Evolutionary conservation across 768 basidiomycete species (phyloP), one percentile per base, ranked within the genome.

Genomic region (Suillus tomentosus): DNA sequence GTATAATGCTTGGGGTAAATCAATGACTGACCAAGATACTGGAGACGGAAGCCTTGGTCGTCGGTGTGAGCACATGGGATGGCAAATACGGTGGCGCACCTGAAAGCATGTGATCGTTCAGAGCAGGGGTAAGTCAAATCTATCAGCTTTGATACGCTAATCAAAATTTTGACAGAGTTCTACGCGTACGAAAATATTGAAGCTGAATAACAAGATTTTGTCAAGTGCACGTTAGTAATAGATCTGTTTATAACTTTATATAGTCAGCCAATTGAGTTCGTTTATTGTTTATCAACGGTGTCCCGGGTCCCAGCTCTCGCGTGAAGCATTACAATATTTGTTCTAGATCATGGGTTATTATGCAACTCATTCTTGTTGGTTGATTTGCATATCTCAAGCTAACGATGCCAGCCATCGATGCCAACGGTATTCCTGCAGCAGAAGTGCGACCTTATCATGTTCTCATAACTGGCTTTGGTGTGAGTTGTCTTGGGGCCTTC

Each of bases 391-490:
- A 53, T 40, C 37, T 53, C 27, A 43, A 50, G 37, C 39, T 17
- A 40, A 54, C 53, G 53, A 79, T 81, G 79, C 74, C 78, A 56
- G 68, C 67, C 24, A 60, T 78, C 63, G 72, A 73, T 65, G 63
- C 68, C 54, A 31, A 48, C 51, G 47, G 67, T 48, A 55, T 66
- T 57, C 66, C 72, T 56, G 34, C 68, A 36, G 64, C 73, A 45
- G 72, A 76, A 60, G 70, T 77, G 59, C 73, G 77, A 51, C 76
- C 79, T 5, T 81, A 81, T 66, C 74, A 71, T 67, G 82, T 85
- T 22, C 79, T 85, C 54, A 69, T 84, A 56, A 85, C 84, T 36
- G 84, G 84, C 56, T 85, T 84, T 74, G 84, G 84, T 67, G 84
- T 85, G 73, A 79, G 84, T 79, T 61, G 66, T 34, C 66, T 65